Conservation (phyloP, 192 early-diverging fungal genomes). For the Polychytrium aggregatum region DNA sequence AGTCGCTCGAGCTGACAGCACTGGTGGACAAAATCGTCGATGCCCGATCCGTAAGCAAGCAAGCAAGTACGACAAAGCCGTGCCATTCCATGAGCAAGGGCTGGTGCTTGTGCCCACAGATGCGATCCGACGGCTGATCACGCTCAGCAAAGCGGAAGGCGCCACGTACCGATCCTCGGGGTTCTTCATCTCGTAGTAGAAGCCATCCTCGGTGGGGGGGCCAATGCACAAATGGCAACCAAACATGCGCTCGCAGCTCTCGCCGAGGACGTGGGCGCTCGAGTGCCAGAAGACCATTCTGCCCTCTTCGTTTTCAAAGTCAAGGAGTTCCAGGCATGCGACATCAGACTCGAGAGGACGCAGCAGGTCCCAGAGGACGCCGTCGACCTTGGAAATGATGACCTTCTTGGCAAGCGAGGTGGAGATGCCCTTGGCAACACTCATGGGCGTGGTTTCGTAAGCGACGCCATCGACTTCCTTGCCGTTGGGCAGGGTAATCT, state of each 20-base stretch:
- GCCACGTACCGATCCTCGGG: too few species aligned
- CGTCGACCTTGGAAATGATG: conserved; percentile 92
- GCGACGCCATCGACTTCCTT: conserved; percentile 62
- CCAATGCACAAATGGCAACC: conserved; percentile 96
- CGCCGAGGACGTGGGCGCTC: conserved; percentile 91
- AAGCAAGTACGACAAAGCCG: too few species aligned
- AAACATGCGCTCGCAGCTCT: conserved; percentile 95
- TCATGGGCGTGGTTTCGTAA: conserved; percentile 93
- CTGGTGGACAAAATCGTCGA: conserved; percentile 25
- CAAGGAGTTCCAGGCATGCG: conserved; percentile 76
- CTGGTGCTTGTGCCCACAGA: too few species aligned
- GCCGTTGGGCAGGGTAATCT: conserved; percentile 83
- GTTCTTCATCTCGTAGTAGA: conserved; percentile 95
- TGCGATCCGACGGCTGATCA: too few species aligned
- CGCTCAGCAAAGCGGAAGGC: too few species aligned
- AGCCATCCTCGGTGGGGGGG: conserved; percentile 86
- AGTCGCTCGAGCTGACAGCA: conserved; percentile 73
- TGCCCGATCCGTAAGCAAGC: too few species aligned
- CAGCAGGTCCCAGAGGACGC: conserved; percentile 75
- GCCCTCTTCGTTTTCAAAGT: conserved; percentile 87
- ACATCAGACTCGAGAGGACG: conserved; percentile 76
- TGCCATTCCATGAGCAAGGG: too few species aligned
- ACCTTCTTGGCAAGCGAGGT: conserved; percentile 84
- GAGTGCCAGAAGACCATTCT: conserved; percentile 98
- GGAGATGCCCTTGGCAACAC: conserved; percentile 74